Base-by-base conservation (phyloP, 768 basidiomycete genomes). In the Mycena filopes region DNA sequence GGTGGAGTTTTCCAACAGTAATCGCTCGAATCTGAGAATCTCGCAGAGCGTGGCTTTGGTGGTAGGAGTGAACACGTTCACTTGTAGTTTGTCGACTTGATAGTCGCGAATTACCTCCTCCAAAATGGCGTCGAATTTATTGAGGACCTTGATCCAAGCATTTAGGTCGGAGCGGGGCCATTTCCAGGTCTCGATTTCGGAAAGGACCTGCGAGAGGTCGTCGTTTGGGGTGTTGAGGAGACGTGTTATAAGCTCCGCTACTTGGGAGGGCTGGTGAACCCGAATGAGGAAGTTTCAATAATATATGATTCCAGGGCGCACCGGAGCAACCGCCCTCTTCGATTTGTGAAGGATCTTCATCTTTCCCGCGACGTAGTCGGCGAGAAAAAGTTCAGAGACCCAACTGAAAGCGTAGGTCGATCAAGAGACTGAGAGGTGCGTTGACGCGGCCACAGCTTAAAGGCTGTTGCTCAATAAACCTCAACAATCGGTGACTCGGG, bases 161-260 rank as follows among this genome's bases (percentile, higher is more conserved):
- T 98, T 95, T 65, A 99, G 86, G 83, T 99, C 98, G 60, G 96
- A 96, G 67, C 98, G 88, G 38, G 96, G 94, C 91, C 94, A 99
- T 76, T 86, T 90, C 98, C 98, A 99, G 5, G 83, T 76, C 70
- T 91, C 87, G 72, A 96, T 89, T 65, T 85, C 78, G 33, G 84
- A 78, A 61, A 99, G 83, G 61, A 90, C 82, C 53, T 86, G 78
- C 4, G 89, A 81, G 29, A 99, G 82, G 68, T 95, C 89, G 42
- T 93, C 87, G 63, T 88, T 89, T 4, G 87, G 79, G 5, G 91
- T 89, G 63, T 83, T 82, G 47, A 86, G 74, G 31, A 98, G 83
- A 69, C 83, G 90, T 60, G 83, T 80, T 70, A 98, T 93, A 74
- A 98, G 87, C 72, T 91, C 89, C 68, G 87, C 87, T 62, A 98